phyloP scores from a whole-genome alignment of 2,329 filamentous ascomycete genomes.

The Colletotrichum costaricense region DNA sequence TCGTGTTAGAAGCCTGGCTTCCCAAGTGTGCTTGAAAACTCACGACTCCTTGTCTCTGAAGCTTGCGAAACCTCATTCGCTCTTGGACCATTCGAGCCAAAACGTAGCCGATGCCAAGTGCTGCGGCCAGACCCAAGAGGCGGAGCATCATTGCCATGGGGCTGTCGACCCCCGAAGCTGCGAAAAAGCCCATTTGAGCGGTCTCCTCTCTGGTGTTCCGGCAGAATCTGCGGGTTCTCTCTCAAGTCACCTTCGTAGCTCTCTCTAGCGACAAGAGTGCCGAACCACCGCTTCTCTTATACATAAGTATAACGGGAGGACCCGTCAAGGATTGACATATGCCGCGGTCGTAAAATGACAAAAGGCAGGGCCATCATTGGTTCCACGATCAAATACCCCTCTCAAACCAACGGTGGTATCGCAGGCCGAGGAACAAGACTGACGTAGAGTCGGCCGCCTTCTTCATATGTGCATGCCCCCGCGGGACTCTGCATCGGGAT shows the following conservation, averaged over 20 bases:
- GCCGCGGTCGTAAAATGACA: not conserved
- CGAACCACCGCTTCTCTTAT: not conserved
- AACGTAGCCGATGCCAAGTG: not conserved
- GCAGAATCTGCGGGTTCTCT: not conserved
- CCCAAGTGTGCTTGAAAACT: not conserved
- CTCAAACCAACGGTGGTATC: not conserved
- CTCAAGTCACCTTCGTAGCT: not conserved
- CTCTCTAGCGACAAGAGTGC: not conserved
- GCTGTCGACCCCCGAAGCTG: not conserved
- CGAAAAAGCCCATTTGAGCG: not conserved
- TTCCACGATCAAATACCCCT: not conserved
- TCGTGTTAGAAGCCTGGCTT: not conserved
- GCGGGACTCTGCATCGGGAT: not conserved
- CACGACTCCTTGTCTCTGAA: slow-evolving; percentile 15
- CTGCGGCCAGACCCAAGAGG: not conserved
- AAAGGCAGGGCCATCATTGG: not conserved
- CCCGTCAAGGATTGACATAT: not conserved
- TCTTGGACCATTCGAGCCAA: slow-evolving; percentile 13
- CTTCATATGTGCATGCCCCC: not conserved
- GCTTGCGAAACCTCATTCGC: slow-evolving; percentile 4
- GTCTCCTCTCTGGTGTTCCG: fast-evolving
- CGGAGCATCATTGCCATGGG: not conserved
- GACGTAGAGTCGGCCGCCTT: not conserved
- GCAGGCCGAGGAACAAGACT: not conserved
- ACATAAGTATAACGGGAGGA: not conserved